These are phyloP conservation scores for Sporobolomyces phaffii DNA, from an alignment of 768 basidiomycete species.

Conservation along the genomic window DNA sequence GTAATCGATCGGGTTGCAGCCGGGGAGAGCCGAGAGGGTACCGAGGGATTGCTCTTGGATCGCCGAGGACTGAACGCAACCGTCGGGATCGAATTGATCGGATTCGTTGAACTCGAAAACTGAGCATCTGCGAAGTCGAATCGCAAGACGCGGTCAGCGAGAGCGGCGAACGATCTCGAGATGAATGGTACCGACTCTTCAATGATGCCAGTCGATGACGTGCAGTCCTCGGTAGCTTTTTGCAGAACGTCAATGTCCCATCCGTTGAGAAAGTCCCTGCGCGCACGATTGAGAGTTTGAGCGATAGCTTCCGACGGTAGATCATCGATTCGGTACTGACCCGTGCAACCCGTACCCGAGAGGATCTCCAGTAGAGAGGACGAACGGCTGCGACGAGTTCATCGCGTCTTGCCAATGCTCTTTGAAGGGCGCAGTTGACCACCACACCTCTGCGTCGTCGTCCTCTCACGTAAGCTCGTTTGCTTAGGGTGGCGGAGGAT, in stretches of 20 bases:
- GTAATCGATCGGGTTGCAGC: constrained; percentile 26
- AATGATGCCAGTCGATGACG: constrained; percentile 24
- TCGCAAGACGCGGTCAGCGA: background rate
- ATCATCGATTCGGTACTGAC: background rate
- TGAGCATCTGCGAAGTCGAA: constrained; percentile 13
- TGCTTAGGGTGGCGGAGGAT: background rate
- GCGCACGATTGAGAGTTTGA: too few species aligned
- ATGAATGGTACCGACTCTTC: background rate
- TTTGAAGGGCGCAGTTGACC: constrained; percentile 25
- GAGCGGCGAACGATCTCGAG: too few species aligned
- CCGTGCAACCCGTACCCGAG: constrained; percentile 32
- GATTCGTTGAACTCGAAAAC: constrained; percentile 21
- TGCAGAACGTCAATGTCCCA: constrained; percentile 38
- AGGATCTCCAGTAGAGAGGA: constrained; percentile 27
- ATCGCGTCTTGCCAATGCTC: constrained; percentile 14
- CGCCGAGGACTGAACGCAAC: background rate
- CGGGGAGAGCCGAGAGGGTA: constrained; percentile 15
- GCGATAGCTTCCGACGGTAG: too few species aligned
- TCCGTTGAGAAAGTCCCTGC: constrained; percentile 34
- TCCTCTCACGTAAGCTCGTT: too few species aligned
- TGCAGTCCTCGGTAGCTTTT: constrained; percentile 37
- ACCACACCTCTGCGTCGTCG: constrained; percentile 19
- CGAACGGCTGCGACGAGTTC: constrained; percentile 24
- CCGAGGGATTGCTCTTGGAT: constrained; percentile 3
- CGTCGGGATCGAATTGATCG: background rate